phyloP scores from a whole-genome alignment of 2,329 filamentous ascomycete species.

The Scorias spongiosa region DNA sequence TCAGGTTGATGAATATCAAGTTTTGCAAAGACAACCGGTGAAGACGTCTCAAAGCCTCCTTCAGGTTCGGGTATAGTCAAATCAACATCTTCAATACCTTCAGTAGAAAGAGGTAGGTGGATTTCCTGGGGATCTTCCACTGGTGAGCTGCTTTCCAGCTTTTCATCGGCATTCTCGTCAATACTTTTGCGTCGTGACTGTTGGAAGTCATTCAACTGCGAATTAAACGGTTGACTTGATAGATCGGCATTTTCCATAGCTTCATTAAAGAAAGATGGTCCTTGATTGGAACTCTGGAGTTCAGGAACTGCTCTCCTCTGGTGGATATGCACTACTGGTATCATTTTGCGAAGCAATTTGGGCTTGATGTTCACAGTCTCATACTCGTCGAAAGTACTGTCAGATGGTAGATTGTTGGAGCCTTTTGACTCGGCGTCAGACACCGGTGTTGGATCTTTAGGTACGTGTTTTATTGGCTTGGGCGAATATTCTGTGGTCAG shows the following conservation, averaged over 20 bases:
- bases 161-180: background rate
- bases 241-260: background rate
- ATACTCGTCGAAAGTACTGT: background rate
- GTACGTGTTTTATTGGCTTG: background rate
- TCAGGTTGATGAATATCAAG: background rate
- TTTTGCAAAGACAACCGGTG: background rate
- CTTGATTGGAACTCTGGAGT: background rate
- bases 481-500: background rate
- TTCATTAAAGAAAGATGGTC: background rate
- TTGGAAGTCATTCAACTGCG: background rate
- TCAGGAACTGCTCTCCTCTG: no score
- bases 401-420: background rate
- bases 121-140: background rate
- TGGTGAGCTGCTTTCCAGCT: background rate
- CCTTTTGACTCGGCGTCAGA: background rate
- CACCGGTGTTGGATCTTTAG: background rate
- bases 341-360: background rate
- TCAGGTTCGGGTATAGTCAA: constrained; percentile 14
- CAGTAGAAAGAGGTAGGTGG: background rate
- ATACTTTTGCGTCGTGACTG: background rate
- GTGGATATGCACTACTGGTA: no score
- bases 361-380: background rate
- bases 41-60: constrained; percentile 11
- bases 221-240: background rate
- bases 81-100: constrained; percentile 7